A percentile compares a stretch with the other conserved stretches of the same genome.
These are phyloP conservation scores for Escovopsis weberi DNA, from an alignment of 2,329 filamentous ascomycete genomes.

Conservation along the genomic window DNA sequence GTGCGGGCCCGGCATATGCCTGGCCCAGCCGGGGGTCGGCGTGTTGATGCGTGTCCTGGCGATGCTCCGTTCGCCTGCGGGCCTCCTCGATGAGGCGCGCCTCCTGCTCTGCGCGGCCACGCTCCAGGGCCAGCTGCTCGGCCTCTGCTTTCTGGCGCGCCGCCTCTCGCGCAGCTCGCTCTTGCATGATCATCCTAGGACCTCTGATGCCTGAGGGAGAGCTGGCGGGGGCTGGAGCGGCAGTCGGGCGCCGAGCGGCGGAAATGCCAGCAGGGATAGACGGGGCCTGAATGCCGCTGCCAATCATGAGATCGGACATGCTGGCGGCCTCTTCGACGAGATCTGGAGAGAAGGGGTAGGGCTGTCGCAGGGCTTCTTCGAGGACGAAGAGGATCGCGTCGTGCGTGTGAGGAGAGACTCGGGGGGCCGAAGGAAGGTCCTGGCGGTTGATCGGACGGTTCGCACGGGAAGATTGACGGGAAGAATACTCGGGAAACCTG, in stretches of 20 bases:
- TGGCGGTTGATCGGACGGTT: slow-evolving; percentile 16
- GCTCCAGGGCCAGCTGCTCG: slow-evolving; percentile 39
- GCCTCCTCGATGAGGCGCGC: slow-evolving; percentile 39
- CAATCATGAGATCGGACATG: slow-evolving; percentile 67
- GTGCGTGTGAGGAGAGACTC: slow-evolving; percentile 71
- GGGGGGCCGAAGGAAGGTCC: slow-evolving; percentile 29
- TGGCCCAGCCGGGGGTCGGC: slow-evolving; percentile 19
- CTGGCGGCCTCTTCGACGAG: slow-evolving; percentile 74
- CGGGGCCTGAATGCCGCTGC: slow-evolving; percentile 39
- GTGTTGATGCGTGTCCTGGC: slow-evolving; percentile 24
- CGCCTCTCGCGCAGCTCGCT: slow-evolving; percentile 64
- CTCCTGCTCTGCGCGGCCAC: slow-evolving; percentile 44
- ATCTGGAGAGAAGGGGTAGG: slow-evolving; percentile 72
- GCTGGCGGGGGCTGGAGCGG: slow-evolving; percentile 35
- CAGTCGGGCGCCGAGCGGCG: slow-evolving; percentile 28
- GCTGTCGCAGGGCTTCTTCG: slow-evolving; percentile 76
- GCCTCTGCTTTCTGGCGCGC: slow-evolving; percentile 53
- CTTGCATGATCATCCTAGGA: slow-evolving; percentile 83
- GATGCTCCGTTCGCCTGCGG: slow-evolving; percentile 44
- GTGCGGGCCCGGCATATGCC: slow-evolving; percentile 12
- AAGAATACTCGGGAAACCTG: slow-evolving; percentile 5
- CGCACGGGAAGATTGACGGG: too few relatives aligned
- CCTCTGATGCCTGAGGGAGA: slow-evolving; percentile 59
- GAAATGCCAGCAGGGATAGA: slow-evolving; percentile 43
- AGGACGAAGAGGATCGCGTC: slow-evolving; percentile 85